Percentiles rank a stretch among this genome's conserved stretches.
These are phyloP conservation scores for Aspergillus intermedius DNA, from an alignment of 2,329 filamentous ascomycete species.

Conservation along the genomic window DNA sequence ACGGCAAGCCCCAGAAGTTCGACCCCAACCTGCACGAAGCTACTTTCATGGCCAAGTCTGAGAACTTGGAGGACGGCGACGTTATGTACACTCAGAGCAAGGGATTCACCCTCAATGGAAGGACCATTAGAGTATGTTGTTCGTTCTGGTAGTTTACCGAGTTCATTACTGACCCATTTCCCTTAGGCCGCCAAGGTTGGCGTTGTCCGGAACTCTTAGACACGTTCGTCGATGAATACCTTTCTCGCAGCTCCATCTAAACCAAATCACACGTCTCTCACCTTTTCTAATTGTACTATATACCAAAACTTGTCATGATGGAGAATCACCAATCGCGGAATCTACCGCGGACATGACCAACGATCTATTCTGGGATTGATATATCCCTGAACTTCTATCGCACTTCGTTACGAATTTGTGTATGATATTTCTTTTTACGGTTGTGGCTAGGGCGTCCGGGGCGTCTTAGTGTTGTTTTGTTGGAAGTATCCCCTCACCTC, in stretches of 20 bases:
- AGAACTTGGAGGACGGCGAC: conserved; percentile 80
- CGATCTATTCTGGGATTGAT: not conserved
- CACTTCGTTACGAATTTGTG: conserved; percentile 25
- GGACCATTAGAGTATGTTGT: conserved; percentile 62
- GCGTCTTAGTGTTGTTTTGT: conserved; percentile 18
- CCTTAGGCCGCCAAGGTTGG: conserved; percentile 79
- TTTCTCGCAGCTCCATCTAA: not conserved
- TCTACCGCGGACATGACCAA: conserved; percentile 1
- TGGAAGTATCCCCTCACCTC: conserved; percentile 18
- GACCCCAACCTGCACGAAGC: conserved; percentile 96
- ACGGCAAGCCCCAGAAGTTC: conserved; percentile 69
- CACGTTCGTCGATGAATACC: not conserved
- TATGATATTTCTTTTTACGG: conserved; percentile 28
- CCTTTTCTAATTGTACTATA: conserved; percentile 28
- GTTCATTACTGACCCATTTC: conserved; percentile 8
- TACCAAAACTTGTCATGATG: conserved; percentile 25
- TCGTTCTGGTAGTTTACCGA: not conserved
- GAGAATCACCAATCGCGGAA: conserved; percentile 14
- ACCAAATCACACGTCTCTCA: conserved; percentile 5
- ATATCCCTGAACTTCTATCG: conserved; percentile 15
- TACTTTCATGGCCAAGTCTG: conserved; percentile 83
- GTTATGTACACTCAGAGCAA: conserved; percentile 93
- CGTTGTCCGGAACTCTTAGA: conserved; percentile 73
- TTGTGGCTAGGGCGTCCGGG: conserved; percentile 24
- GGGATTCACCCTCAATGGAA: conserved; percentile 88